Conservation (phyloP, 352 stramenopile genomes). For the Globisporangium parvum region DNA sequence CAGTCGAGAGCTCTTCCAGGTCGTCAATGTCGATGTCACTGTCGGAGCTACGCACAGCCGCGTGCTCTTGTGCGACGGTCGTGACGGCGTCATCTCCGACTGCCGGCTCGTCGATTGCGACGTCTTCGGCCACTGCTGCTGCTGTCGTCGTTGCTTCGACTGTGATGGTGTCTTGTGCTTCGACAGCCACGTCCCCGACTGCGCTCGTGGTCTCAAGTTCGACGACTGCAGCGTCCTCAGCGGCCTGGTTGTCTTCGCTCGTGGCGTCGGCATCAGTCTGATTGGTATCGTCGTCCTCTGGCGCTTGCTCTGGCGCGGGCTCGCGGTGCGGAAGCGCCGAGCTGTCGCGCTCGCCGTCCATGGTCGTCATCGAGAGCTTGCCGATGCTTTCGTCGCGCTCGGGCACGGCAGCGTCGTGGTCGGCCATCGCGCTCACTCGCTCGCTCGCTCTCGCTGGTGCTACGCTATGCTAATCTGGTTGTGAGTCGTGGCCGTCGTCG, state of each 20-base stretch:
- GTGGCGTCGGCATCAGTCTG: too few species aligned
- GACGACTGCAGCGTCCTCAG: too few species aligned
- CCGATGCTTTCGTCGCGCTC: not conserved
- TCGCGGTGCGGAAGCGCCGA: not conserved
- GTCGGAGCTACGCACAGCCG: too few species aligned
- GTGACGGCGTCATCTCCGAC: not conserved
- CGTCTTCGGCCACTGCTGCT: too few species aligned
- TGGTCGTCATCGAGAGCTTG: constrained; percentile 1
- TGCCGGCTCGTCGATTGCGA: not conserved
- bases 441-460: not conserved
- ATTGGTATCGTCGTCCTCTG: not conserved
- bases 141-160: too few species aligned
- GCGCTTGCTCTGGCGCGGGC: not conserved
- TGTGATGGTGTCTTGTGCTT: too few species aligned
- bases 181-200: too few species aligned
- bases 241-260: too few species aligned
- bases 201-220: too few species aligned
- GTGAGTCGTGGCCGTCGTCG: too few species aligned
- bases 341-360: constrained; percentile 2
- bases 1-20: not conserved
- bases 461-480: not conserved
- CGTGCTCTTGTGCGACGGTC: too few species aligned
- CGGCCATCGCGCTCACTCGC: not conserved
- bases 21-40: not conserved
- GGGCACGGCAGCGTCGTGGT: not conserved